These are phyloP conservation scores for Elsinoe australis DNA, from an alignment of 2,329 filamentous ascomycete genomes.

Conservation along the genomic window DNA sequence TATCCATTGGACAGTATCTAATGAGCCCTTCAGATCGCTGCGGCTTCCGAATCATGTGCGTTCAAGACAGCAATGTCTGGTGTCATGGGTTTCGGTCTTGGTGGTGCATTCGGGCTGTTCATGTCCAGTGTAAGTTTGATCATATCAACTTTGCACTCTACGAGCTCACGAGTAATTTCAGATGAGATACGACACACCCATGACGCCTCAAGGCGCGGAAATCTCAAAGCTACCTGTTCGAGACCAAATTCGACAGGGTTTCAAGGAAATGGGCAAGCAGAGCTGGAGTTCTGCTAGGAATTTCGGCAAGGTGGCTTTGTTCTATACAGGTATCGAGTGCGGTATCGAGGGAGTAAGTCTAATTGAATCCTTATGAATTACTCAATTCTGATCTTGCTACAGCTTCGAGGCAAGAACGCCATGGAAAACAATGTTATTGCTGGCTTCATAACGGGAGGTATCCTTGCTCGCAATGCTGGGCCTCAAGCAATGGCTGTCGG, in stretches of 20 bases:
- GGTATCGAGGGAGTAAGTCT: slow-evolving; percentile 67
- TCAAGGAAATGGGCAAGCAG: slow-evolving; percentile 88
- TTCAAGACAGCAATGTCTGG: slow-evolving; percentile 85
- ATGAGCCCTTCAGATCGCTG: slow-evolving; percentile 64
- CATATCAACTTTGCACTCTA: neutral
- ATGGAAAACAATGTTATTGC: slow-evolving; percentile 77
- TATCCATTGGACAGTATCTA: slow-evolving; percentile 8
- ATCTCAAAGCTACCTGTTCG: slow-evolving; percentile 64
- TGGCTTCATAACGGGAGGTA: slow-evolving; percentile 84
- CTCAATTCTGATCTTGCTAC: neutral
- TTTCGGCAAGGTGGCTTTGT: slow-evolving; percentile 85
- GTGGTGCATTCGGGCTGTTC: slow-evolving; percentile 90
- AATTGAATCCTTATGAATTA: neutral
- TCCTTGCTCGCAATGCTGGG: slow-evolving; percentile 76
- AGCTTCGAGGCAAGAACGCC: slow-evolving; percentile 83
- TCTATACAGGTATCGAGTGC: slow-evolving; percentile 91
- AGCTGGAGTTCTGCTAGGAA: slow-evolving; percentile 83
- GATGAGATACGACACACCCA: slow-evolving; percentile 83
- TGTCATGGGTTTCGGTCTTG: slow-evolving; percentile 88
- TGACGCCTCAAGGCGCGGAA: slow-evolving; percentile 40
- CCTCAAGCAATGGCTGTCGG: slow-evolving; percentile 82
- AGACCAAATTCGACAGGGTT: slow-evolving; percentile 75
- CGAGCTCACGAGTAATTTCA: slow-evolving; percentile 32
- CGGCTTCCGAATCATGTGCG: slow-evolving; percentile 91
- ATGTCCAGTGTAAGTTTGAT: slow-evolving; percentile 75